Evolutionary conservation across 352 stramenopile genomes (phyloP), one percentile per base, ranked within the genome.

Genomic region (Globisporangium acanthophoron): DNA sequence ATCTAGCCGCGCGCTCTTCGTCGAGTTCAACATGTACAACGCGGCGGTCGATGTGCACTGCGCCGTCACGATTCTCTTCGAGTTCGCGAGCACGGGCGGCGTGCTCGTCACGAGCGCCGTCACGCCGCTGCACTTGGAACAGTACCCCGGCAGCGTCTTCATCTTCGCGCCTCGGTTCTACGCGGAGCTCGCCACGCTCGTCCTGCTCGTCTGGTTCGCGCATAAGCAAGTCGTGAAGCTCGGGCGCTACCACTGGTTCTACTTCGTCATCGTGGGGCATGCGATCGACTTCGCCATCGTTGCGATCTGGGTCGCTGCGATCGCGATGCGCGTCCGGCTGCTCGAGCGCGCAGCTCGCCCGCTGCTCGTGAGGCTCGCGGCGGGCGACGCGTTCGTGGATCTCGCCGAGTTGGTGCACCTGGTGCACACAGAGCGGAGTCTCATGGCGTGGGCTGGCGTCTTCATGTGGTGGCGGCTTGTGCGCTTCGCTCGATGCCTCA

Each of bases 11-110:
- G 69, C 74, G 33, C 57, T 90, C 15, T 76, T 88, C 49, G 63
- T 77, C 15, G 66, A 76, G 45, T 90, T 87, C 59, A 92, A 87
- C 41, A 41, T 89, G 21, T 88, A 87, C 72, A 88, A 85, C 20
- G 56, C 68, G 9, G 76, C 72, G 3, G 43, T 74, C 7, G 78
- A 79, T 9, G 64, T 79, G 35, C 76, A 87, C 58, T 77, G 65
- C 27, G 62, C 68, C 3, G 69, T 86, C 4, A 67, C 67, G 11
- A 56, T 92, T 1, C 54, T 85, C 12, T 88, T 89, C 29, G 77
- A 88, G 58, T 79, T 92, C 47, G 62, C 65, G 16, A 41, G 71
- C 7, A 71, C 65, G 0, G 77, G 73, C 5, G 75, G 64, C 9
- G 58, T 80, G 21, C 37, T 87, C 1, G 50, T 67, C 13, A 73